Base-by-base conservation (phyloP, 768 basidiomycete species). In the Russula sp. region DNA sequence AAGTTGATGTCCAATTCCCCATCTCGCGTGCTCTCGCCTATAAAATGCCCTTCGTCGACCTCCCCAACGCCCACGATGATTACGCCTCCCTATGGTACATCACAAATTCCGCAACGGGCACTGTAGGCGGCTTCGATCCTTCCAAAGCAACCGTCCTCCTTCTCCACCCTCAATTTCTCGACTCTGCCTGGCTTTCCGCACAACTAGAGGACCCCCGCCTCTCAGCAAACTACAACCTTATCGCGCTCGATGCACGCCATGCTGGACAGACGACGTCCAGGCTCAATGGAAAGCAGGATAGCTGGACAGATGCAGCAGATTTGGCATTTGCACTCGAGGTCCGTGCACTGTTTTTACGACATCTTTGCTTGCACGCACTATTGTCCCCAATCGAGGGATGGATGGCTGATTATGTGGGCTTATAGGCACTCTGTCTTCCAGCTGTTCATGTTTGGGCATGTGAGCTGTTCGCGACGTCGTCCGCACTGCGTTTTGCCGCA, bases 261-360 rank as follows among this genome's bases (percentile, higher is more conserved):
- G 53, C 65, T 13, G 72, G 72, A 8, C 67, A 67, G 52, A 62
- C 64, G 32, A 57, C 54, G 40, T 62, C 64, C 18, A 57, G 65
- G 11, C 61, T 57, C n/a, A 64, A 57, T 53, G 69, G 59, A 14
- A 66, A 53, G 11, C 71, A 71, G 22, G 72, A 73, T 53, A 50
- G 68, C 2, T 73, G 73, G 68, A 71, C 72, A 20, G 69, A 73
- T 44, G 73, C 72, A 16, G 72, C 72, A 2, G 71, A 73, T 40
- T n/a, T 73, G 53, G 72, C 72, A 13, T 64, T 71, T 32, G 68
- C 69, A 22, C 63, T 61, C 26, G 46, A 62, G 57, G 69, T 69
- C 56, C 22, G 67, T 46, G n/a, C 26, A 1, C 38, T n/a, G n/a
- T 34, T 32, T 24, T 26, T 24, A n/a, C 20, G n/a, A 46, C 22